phyloP scores from a whole-genome alignment of 805 yeast genomes.

The Candida insectorum region DNA sequence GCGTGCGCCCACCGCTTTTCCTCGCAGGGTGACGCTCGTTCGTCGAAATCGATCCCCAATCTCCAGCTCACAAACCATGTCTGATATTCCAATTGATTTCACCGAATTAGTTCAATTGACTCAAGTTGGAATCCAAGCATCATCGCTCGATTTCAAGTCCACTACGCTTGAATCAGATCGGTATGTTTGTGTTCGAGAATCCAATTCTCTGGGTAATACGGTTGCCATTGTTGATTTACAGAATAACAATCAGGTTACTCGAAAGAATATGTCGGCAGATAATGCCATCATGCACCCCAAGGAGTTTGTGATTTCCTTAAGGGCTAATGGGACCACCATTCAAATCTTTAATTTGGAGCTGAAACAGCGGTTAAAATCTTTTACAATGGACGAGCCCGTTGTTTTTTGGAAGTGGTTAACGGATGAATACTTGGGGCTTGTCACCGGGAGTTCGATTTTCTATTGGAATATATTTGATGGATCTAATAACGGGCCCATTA shows the following conservation, averaged over 20 bases:
- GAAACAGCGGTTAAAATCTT: conserved; percentile 85
- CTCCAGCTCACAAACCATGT: conserved; percentile 3
- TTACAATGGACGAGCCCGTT: conserved; percentile 82
- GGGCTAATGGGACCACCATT: conserved; percentile 95
- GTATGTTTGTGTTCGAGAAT: conserved; percentile 79
- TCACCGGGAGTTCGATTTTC: conserved; percentile 72
- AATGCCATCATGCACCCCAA: conserved; percentile 94
- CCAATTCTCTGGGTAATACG: conserved; percentile 62
- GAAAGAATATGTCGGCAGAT: conserved; percentile 96
- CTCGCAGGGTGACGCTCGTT: conserved; percentile 1
- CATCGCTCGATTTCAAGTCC: conserved; percentile 85
- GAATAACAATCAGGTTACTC: conserved; percentile 72
- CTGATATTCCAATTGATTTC: conserved; percentile 92
- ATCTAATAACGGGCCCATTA: conserved; percentile 71
- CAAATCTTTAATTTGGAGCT: conserved; percentile 89
- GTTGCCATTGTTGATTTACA: conserved; percentile 89
- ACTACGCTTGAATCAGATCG: conserved; percentile 93
- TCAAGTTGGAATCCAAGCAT: conserved; percentile 78
- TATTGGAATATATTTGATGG: conserved; percentile 85
- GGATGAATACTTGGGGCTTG: conserved; percentile 70
- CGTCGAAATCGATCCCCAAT: no score
- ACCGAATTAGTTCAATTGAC: conserved; percentile 92
- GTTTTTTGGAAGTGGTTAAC: conserved; percentile 94
- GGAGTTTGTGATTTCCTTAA: conserved; percentile 83
- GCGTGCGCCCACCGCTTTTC: neutral